Evolutionary conservation across 2,329 filamentous ascomycete genomes (phyloP).

Genomic region (Berkeleyomyces basicola): DNA sequence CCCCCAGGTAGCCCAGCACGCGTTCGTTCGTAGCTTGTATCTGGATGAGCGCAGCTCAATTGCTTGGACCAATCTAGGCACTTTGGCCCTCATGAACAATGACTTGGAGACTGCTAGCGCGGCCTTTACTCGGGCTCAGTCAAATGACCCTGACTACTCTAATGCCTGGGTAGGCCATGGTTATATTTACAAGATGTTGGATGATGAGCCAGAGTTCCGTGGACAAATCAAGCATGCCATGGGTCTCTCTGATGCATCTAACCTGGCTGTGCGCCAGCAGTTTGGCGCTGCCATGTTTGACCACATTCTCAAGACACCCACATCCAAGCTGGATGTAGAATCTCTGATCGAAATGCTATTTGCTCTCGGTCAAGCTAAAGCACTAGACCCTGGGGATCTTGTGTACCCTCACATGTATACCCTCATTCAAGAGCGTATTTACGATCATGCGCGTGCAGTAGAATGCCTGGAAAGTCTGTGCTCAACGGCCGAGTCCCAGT

Average conservation of each 20-base stretch:
- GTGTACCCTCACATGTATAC: conserved; percentile 62
- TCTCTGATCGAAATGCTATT: conserved; percentile 76
- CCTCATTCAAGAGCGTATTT: conserved; percentile 65
- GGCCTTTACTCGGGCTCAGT: conserved; percentile 79
- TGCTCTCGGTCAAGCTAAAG: conserved; percentile 64
- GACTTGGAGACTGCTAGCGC: conserved; percentile 78
- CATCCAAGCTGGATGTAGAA: conserved; percentile 30
- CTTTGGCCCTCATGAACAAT: conserved; percentile 68
- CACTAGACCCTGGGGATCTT: conserved; percentile 53
- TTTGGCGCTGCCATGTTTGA: conserved; percentile 76
- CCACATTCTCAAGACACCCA: conserved; percentile 44
- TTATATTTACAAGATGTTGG: conserved; percentile 60
- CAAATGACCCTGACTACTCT: conserved; percentile 82
- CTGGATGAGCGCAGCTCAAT: conserved; percentile 75
- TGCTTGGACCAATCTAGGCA: conserved; percentile 81
- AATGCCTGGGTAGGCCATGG: conserved; percentile 92
- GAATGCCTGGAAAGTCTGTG: conserved; percentile 50
- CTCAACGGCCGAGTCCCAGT: conserved; percentile 56
- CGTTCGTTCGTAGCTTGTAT: conserved; percentile 82
- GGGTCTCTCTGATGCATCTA: conserved; percentile 71
- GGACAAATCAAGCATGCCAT: conserved; percentile 86
- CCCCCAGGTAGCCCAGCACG: conserved; percentile 77
- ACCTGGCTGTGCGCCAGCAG: conserved; percentile 55
- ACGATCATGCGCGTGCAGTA: conserved; percentile 49
- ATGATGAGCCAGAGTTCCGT: conserved; percentile 60